Percentiles rank a stretch among this genome's conserved stretches.
phyloP scores from a whole-genome alignment of 495 filamentous ascomycete genomes.

The Neurospora cerealis region DNA sequence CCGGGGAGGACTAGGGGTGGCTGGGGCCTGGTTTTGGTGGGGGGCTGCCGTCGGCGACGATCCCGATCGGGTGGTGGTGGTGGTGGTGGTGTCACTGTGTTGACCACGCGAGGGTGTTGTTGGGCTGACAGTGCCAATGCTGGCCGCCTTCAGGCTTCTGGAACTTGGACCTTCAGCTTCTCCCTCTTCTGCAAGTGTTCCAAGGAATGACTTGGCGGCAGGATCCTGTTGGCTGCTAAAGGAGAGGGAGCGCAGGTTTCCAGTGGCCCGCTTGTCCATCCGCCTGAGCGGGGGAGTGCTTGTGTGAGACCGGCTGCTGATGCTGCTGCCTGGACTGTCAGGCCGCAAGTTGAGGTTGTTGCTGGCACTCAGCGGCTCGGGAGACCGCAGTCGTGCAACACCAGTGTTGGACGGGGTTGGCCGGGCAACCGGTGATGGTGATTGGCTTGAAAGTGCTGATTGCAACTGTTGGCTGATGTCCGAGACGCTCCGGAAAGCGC shows the following conservation, averaged over 20 bases:
- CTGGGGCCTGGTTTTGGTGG: constrained; percentile 25
- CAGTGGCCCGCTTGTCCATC: constrained; percentile 62
- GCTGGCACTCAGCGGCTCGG: constrained; percentile 31
- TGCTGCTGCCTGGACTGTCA: constrained; percentile 38
- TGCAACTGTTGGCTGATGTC: not conserved
- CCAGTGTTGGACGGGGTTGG: constrained; percentile 37
- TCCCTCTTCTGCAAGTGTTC: not conserved
- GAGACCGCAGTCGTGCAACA: constrained; percentile 46
- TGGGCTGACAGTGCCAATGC: not conserved
- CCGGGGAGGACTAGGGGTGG: constrained; percentile 2
- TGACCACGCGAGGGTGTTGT: not conserved
- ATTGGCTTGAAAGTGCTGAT: constrained; percentile 6
- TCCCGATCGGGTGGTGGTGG: not conserved
- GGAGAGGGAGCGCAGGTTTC: constrained; percentile 66
- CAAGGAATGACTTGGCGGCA: constrained; percentile 11
- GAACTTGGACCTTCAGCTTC: not conserved
- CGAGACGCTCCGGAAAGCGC: not conserved
- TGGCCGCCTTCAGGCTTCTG: constrained; percentile 1
- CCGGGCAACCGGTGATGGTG: constrained; percentile 22
- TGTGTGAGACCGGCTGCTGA: constrained; percentile 37
- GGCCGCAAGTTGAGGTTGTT: constrained; percentile 33
- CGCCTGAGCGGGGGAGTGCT: constrained; percentile 60
- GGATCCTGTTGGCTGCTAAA: constrained; percentile 43
- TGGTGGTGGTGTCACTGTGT: not conserved
- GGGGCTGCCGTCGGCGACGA: not conserved